phyloP scores from a whole-genome alignment of 1,139 yeast species.

The Tardiomyces digboiensis region DNA sequence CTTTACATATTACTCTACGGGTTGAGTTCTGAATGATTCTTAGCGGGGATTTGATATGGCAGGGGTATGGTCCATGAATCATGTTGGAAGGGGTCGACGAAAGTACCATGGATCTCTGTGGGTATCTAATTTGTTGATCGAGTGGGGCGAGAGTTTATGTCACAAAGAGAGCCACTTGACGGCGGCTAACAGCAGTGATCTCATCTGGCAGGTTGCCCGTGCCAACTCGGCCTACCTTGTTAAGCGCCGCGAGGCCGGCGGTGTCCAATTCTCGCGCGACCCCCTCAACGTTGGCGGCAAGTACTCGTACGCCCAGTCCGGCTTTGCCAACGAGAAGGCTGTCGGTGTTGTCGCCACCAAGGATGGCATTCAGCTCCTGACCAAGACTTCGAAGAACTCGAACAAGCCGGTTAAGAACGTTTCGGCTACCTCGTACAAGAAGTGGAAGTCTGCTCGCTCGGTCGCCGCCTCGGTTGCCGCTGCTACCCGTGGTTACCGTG shows the following conservation, averaged over 20 bases:
- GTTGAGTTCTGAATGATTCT: too few species aligned
- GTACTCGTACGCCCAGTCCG: slow-evolving; percentile 37
- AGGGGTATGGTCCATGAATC: too few species aligned
- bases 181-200: slow-evolving; percentile 28
- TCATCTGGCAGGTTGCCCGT: slow-evolving; percentile 42
- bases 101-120: too few species aligned
- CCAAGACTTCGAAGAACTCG: slow-evolving; percentile 33
- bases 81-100: too few species aligned
- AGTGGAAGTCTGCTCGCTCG: slow-evolving; percentile 33
- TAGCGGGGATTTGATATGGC: too few species aligned
- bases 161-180: too few species aligned
- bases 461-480: slow-evolving; percentile 37
- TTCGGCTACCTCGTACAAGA: slow-evolving; percentile 30
- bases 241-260: slow-evolving; percentile 33
- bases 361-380: slow-evolving; percentile 32
- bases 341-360: slow-evolving; percentile 31
- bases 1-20: too few species aligned
- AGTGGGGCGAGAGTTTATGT: too few species aligned
- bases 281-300: slow-evolving; percentile 39
- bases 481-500: slow-evolving; percentile 38
- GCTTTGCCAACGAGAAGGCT: slow-evolving; percentile 40
- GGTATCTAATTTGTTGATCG: too few species aligned
- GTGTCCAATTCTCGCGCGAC: slow-evolving; percentile 36
- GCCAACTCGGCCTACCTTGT: slow-evolving; percentile 37
- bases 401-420: slow-evolving; percentile 36